phyloP scores from a whole-genome alignment of 2,329 filamentous ascomycete species.

The Erysiphe neolycopersici region DNA sequence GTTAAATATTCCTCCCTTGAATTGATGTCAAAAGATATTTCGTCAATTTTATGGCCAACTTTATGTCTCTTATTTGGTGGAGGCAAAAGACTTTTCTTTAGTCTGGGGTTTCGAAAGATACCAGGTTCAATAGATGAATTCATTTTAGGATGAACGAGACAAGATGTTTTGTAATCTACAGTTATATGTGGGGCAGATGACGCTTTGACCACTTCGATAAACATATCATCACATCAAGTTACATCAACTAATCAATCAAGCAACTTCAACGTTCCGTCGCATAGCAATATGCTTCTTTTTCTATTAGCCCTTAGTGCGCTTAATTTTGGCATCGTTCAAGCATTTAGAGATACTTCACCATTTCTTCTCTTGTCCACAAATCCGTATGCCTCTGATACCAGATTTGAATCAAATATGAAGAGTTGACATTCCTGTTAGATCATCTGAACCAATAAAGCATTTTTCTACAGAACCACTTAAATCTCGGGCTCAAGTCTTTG shows the following conservation, averaged over 20 bases:
- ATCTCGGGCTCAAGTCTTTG: constrained; percentile 5
- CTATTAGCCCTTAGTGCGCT: too few relatives aligned
- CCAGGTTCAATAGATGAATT: constrained; percentile 5
- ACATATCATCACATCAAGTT: too few relatives aligned
- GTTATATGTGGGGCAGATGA: too few relatives aligned
- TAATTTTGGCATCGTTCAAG: constrained; percentile 22
- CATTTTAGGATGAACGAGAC: not conserved
- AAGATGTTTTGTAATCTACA: too few relatives aligned
- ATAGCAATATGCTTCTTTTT: too few relatives aligned
- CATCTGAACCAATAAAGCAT: constrained; percentile 3
- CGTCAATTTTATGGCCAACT: constrained; percentile 29
- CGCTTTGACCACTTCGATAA: too few relatives aligned
- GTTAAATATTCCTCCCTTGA: constrained; percentile 73
- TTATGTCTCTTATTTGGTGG: constrained; percentile 41
- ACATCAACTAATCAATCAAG: too few relatives aligned
- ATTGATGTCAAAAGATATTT: constrained; percentile 60
- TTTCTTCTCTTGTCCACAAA: constrained; percentile 64
- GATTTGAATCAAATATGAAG: not conserved
- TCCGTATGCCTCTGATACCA: constrained; percentile 4
- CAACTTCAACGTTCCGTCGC: too few relatives aligned
- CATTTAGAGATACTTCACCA: constrained; percentile 68
- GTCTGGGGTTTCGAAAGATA: constrained; percentile 30
- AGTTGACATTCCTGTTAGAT: constrained; percentile 2
- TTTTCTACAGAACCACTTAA: constrained; percentile 6
- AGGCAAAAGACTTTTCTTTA: constrained; percentile 26